Evolutionary conservation across 2,329 filamentous ascomycete genomes (phyloP).

Genomic region (Pseudopithomyces chartarum): DNA sequence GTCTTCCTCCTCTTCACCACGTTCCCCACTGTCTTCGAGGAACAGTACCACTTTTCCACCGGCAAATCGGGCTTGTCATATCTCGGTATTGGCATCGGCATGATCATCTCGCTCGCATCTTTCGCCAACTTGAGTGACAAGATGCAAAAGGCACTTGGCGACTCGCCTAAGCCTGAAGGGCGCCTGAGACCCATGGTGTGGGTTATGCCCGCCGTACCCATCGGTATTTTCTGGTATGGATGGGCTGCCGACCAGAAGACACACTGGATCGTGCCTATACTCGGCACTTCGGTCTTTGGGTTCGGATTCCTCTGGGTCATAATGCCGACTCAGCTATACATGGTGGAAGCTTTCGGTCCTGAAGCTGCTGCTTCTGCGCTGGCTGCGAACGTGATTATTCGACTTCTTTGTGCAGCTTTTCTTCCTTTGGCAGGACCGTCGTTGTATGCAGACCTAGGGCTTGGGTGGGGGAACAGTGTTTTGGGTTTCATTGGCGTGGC

Average conservation of each 20-base stretch:
- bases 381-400: constrained; percentile 32
- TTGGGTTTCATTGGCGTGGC: constrained; percentile 71
- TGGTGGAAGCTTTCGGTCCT: constrained; percentile 41
- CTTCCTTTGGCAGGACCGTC: constrained; percentile 22
- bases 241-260: constrained; percentile 58
- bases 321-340: constrained; percentile 36
- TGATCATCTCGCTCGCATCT: constrained; percentile 25
- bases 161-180: constrained; percentile 23
- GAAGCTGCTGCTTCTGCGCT: constrained; percentile 40
- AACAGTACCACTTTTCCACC: constrained; percentile 72
- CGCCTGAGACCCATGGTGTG: constrained; percentile 13
- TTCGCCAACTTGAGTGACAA: constrained; percentile 11
- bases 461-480: constrained; percentile 46
- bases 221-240: constrained; percentile 53
- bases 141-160: not conserved
- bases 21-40: constrained; percentile 74
- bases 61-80: constrained; percentile 76
- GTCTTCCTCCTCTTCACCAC: constrained; percentile 56
- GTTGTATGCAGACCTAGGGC: constrained; percentile 22
- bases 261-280: constrained; percentile 58
- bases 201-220: constrained; percentile 19
- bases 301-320: constrained; percentile 19
- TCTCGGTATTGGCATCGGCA: constrained; percentile 65
- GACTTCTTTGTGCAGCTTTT: constrained; percentile 21
- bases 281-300: constrained; percentile 18